These are phyloP conservation scores for Lachnellula willkommii DNA, from an alignment of 2,329 filamentous ascomycete genomes.

Conservation along the genomic window DNA sequence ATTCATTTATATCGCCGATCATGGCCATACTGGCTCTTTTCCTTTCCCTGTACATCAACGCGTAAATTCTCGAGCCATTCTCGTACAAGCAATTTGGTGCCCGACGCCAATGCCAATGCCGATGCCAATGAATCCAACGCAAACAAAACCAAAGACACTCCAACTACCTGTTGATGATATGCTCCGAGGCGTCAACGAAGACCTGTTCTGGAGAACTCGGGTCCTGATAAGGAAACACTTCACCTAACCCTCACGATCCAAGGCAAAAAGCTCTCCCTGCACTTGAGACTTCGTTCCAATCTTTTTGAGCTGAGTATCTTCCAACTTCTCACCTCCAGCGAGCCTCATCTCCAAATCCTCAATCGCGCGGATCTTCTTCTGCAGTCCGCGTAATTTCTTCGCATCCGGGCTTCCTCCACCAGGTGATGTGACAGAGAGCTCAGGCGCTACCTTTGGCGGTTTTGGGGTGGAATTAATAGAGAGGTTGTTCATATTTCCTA, in stretches of 20 bases:
- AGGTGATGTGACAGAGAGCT: constrained; percentile 49
- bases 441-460: constrained; percentile 32
- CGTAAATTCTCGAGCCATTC: not conserved
- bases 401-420: constrained; percentile 65
- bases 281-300: constrained; percentile 84
- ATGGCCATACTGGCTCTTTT: not conserved
- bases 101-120: no score
- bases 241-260: constrained; percentile 22
- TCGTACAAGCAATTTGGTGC: no score
- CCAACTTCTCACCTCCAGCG: constrained; percentile 89
- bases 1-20: not conserved
- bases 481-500: constrained; percentile 31
- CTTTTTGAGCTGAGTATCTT: constrained; percentile 98
- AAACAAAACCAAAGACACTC: no score
- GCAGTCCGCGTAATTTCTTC: constrained; percentile 87
- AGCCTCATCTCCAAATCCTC: constrained; percentile 97
- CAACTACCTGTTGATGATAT: no score
- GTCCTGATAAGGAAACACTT: not conserved
- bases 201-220: not conserved
- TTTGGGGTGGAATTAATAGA: constrained; percentile 22
- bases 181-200: no score
- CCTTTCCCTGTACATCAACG: not conserved
- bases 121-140: no score
- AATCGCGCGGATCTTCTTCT: constrained; percentile 97
- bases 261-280: constrained; percentile 69